These are phyloP conservation scores for Lentinula lateritia DNA, from an alignment of 768 basidiomycete genomes.

Conservation along the genomic window DNA sequence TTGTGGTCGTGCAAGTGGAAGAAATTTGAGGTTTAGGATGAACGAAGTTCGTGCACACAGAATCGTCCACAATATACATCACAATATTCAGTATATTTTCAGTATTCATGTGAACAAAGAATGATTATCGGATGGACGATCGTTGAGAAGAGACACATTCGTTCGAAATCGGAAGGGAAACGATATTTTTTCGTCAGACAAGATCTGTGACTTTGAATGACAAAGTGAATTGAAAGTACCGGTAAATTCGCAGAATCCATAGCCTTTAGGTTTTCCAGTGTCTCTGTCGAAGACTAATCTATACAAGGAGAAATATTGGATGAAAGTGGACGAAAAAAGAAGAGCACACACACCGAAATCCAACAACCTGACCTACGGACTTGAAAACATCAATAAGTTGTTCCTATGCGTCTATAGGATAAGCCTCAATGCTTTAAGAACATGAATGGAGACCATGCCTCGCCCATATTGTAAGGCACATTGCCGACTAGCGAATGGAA, in stretches of 20 bases:
- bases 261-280: slow-evolving; percentile 92
- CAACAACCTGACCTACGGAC: slow-evolving; percentile 81
- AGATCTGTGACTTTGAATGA: slow-evolving; percentile 11
- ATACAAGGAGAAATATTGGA: not conserved
- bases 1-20: not conserved
- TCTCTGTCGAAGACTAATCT: slow-evolving; percentile 88
- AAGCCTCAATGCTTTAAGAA: slow-evolving; percentile 6
- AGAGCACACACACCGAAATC: slow-evolving; percentile 59
- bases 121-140: not conserved
- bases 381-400: slow-evolving; percentile 86
- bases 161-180: not conserved
- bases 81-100: slow-evolving; percentile 3
- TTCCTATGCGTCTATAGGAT: slow-evolving; percentile 37
- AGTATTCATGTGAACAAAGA: slow-evolving; percentile 1
- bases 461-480: slow-evolving; percentile 87
- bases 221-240: slow-evolving; percentile 52
- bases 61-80: not conserved
- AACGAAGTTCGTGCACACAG: slow-evolving; percentile 4
- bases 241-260: slow-evolving; percentile 90
- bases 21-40: not conserved
- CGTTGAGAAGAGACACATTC: not conserved
- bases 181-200: not conserved
- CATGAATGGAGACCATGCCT: slow-evolving; percentile 33
- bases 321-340: not conserved
- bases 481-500: slow-evolving; percentile 59